Evolutionary conservation across 2,329 filamentous ascomycete genomes (phyloP).

Genomic region (Lomentospora prolificans): DNA sequence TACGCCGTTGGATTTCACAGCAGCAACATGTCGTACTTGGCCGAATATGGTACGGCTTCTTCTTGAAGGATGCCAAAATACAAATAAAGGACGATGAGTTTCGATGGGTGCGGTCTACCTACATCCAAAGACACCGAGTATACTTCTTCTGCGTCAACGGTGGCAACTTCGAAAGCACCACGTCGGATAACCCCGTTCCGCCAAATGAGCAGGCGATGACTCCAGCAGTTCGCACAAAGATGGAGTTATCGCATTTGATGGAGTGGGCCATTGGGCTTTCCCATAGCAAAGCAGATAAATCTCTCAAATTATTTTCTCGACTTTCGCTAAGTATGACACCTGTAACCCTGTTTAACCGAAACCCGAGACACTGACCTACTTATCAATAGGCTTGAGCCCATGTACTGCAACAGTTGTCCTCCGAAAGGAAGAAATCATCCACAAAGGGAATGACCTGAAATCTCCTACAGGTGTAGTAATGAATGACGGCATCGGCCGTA

Average conservation of each 20-base stretch:
- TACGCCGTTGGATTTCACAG: not conserved
- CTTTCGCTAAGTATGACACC: slow-evolving; percentile 38
- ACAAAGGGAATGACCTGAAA: slow-evolving; percentile 25
- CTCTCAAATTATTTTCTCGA: slow-evolving; percentile 49
- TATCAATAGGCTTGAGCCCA: slow-evolving; percentile 36
- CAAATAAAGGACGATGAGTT: slow-evolving; percentile 23
- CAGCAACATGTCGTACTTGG: slow-evolving; percentile 33
- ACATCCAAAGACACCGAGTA: slow-evolving; percentile 29
- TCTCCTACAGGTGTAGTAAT: slow-evolving; percentile 37
- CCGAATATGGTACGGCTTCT: slow-evolving; percentile 39
- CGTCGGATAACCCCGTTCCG: slow-evolving; percentile 10
- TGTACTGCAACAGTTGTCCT: slow-evolving; percentile 38
- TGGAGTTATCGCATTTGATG: slow-evolving; percentile 32
- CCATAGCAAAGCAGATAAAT: slow-evolving; percentile 33
- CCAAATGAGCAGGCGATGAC: slow-evolving; percentile 16
- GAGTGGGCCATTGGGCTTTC: slow-evolving; percentile 41
- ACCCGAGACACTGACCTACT: slow-evolving; percentile 16
- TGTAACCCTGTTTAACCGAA: slow-evolving; percentile 12
- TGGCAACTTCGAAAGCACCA: slow-evolving; percentile 23
- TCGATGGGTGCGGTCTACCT: slow-evolving; percentile 16
- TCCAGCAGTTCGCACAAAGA: slow-evolving; percentile 18
- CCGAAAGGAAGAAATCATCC: slow-evolving; percentile 33
- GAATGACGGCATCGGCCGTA: slow-evolving; percentile 57
- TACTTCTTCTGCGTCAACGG: slow-evolving; percentile 48
- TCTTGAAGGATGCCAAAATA: slow-evolving; percentile 28